Evolutionary conservation across 2,329 filamentous ascomycete genomes (phyloP), one percentile per base, ranked within the genome.

Genomic region (Fusarium tuaranense): DNA sequence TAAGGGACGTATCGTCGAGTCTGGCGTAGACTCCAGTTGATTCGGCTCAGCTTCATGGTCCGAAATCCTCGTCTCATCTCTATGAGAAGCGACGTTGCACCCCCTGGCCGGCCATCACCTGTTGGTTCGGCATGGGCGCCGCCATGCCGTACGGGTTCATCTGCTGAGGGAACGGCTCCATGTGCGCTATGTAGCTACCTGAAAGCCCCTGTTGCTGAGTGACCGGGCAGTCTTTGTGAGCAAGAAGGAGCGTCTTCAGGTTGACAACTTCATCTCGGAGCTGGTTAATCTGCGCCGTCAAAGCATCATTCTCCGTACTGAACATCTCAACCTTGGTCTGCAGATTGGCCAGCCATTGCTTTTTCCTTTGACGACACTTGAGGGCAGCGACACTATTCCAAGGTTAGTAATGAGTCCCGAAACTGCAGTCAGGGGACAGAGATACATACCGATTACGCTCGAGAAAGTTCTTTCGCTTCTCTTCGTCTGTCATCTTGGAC

Each of bases 391-490:
- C 95, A 81, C 97, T 98, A 75, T 25, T 10, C 48, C 13, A 20
- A 20, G 16, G 72, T 72, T 71, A 74, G 32, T 9, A 6, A 27
- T 20, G 18, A 25, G 25, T 41, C 7, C 25, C 36, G 25, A 10
- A 44, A 18, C 4, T 32, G 4, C 12, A 6, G 46, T 58, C 20
- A 25, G 22, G 27, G n/a, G 16, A 12, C 32, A 9, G 58, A 51
- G 63, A 32, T 58, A 85, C 91, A 79, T 91, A 97, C 96, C 96
- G 92, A 83, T 99, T 99, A 32, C 97, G 90, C 81, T 99, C 97
- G 3, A 99, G 87, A 83, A 99, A 99, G 82, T 98, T 99, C 86
- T 97, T 98, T 48, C 97, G 90, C 87, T 99, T 99, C 86, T 99
- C 97, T 80, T 98, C 97, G 67, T 98, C 97, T 13, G 77, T 78